Evolutionary conservation across 345 rosid genomes (phyloP), one percentile per base, ranked within the genome.

Genomic region (Laguncularia racemosa): DNA sequence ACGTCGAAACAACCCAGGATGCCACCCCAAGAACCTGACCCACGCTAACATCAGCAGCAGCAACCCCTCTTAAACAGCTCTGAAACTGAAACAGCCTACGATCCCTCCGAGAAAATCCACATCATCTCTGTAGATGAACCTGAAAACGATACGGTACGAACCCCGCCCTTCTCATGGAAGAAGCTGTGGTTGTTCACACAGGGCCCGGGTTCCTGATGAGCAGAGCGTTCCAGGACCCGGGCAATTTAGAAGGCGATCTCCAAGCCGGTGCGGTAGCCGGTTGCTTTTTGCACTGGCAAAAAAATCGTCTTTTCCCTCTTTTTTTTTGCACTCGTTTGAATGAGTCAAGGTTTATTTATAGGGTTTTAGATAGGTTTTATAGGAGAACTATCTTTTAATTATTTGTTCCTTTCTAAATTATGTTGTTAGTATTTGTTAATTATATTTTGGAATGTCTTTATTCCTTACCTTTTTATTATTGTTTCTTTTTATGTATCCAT

Each of bases 181-280:
- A 77, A 73, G 73, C 67, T 77, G 1, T 77, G 81, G 81, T 69
- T 77, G 3, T 77, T 77, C 55, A 73, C n/a, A n/a, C 81, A 0
- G 81, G 81, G 3, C 81, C 81, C 1, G 81, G 81, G 6, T 74
- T 77, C 66, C 65, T 77, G 15, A 77, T 77, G 81, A 73, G 78
- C 58, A 77, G 73, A 2, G 81, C 81, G 16, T 77, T 77, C 51
- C 73, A 73, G 43, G 81, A 77, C 61, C 81, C 81, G 0, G 81
- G 81, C 14, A 77, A 77, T 62, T 66, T 77, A 56, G 81, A 77
- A 44, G 78, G 71, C 13, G 81, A 77, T 60, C 78, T 77, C 20
- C 81, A 77, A 68, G 71, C 81, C 4, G 81, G 81, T 5, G 81
- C 78, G 4, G 62, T 73, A 44, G 81, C 81, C 14, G 81, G 81